Conservation (phyloP, 805 yeast genomes). For the Saturnispora diversa region DNA sequence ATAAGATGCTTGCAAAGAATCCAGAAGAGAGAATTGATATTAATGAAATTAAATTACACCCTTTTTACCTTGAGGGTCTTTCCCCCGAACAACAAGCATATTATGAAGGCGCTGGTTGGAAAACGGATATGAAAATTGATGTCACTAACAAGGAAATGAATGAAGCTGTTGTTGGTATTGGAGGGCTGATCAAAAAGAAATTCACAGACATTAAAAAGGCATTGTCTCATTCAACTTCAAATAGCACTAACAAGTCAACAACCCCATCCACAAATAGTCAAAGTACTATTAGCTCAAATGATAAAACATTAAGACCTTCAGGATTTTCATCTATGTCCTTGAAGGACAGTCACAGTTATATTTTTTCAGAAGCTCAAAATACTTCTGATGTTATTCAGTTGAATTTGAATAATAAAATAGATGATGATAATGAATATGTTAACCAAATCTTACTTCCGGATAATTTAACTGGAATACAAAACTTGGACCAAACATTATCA, state of each 20-base stretch:
- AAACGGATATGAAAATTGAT: constrained; percentile 37
- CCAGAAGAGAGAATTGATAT: constrained; percentile 63
- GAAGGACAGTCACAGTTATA: constrained; percentile 16
- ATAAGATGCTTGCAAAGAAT: constrained; percentile 57
- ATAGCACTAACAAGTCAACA: not conserved
- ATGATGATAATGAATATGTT: no score
- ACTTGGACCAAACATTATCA: not conserved
- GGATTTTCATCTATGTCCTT: constrained; percentile 8
- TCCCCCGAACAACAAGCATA: constrained; percentile 23
- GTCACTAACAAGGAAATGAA: constrained; percentile 62
- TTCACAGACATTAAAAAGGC: constrained; percentile 29
- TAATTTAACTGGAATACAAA: not conserved
- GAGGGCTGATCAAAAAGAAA: constrained; percentile 50
- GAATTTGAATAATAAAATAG: no score
- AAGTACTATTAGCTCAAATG: not conserved
- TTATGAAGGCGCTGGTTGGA: constrained; percentile 26
- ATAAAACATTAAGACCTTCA: constrained; percentile 1
- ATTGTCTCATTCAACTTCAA: not conserved
- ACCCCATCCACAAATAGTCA: not conserved
- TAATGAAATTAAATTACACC: constrained; percentile 65
- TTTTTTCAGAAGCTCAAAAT: constrained; percentile 14
- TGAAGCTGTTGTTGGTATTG: constrained; percentile 77
- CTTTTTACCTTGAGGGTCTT: constrained; percentile 40
- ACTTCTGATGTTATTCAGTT: not conserved
- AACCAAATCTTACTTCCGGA: no score